Conservation (phyloP, 345 rosid species). For the Rhodamnia argentea region DNA sequence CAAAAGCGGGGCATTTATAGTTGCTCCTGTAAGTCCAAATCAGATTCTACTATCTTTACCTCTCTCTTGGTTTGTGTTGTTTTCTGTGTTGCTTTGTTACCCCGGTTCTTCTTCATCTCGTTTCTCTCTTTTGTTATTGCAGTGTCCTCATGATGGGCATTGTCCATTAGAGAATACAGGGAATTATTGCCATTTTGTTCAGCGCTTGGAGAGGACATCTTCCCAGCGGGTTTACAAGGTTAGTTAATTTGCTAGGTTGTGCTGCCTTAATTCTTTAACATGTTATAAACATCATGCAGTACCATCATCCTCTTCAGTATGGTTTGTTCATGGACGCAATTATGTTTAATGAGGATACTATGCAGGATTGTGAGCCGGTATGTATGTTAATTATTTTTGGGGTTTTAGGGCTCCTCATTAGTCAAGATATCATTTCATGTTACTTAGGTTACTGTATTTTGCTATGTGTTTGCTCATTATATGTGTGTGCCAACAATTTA, state of each 20-base stretch:
- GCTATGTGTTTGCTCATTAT: background rate
- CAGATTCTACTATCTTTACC: background rate
- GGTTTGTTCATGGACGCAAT: background rate
- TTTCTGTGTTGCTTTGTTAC: background rate
- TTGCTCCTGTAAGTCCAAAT: constrained; percentile 79
- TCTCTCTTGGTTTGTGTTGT: background rate
- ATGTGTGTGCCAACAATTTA: background rate
- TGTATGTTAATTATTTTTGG: background rate
- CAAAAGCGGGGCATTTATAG: constrained; percentile 63
- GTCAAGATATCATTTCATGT: background rate
- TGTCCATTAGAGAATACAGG: constrained; percentile 77
- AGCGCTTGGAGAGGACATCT: constrained; percentile 88
- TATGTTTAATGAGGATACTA: background rate
- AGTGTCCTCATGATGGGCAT: constrained; percentile 94
- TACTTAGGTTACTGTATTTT: background rate
- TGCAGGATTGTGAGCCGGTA: background rate
- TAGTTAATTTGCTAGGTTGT: background rate
- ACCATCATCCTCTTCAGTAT: background rate
- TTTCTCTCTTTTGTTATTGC: constrained; percentile 11
- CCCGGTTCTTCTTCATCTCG: background rate
- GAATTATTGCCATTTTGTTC: constrained; percentile 91
- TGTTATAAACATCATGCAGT: background rate
- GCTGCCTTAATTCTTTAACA: background rate
- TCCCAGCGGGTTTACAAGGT: constrained; percentile 95
- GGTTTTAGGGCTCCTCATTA: background rate